Conservation (phyloP, 805 yeast species). For the Debaryomyces castellii region DNA sequence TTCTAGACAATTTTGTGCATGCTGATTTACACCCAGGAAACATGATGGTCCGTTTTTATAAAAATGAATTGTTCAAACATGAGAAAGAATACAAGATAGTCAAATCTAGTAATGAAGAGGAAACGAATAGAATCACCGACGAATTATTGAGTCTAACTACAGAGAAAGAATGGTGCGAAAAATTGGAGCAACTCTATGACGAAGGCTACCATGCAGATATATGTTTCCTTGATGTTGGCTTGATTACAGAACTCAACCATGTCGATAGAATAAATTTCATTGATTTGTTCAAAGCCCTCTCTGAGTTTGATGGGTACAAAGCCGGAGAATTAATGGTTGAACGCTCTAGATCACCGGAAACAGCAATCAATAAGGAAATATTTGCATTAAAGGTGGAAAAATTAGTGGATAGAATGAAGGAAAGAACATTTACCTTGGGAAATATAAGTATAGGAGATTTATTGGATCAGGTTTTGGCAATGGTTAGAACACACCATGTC, state of each 20-base stretch:
- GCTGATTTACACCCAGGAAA: constrained; percentile 98
- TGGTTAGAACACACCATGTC: constrained; percentile 94
- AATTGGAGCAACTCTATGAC: constrained; percentile 45
- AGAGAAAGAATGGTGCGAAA: constrained; percentile 45
- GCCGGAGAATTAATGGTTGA: constrained; percentile 97
- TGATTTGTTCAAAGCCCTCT: constrained; percentile 82
- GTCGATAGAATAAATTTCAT: constrained; percentile 80
- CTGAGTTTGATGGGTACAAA: constrained; percentile 88
- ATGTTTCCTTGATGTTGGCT: constrained; percentile 89
- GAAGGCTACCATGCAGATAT: constrained; percentile 79
- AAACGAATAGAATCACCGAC: constrained; percentile 45
- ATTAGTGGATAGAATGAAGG: constrained; percentile 76
- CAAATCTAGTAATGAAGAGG: constrained; percentile 43
- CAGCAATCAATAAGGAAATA: constrained; percentile 79
- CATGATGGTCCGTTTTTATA: constrained; percentile 72
- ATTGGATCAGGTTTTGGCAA: constrained; percentile 77
- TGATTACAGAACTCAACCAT: constrained; percentile 85
- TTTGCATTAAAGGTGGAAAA: constrained; percentile 87
- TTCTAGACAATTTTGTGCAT: constrained; percentile 90
- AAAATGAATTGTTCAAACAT: constrained; percentile 44
- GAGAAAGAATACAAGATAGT: constrained; percentile 42
- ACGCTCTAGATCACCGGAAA: constrained; percentile 90
- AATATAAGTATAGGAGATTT: constrained; percentile 90
- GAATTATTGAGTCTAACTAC: constrained; percentile 36
- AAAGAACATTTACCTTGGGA: constrained; percentile 89